These are phyloP conservation scores for Calcarisporium arbuscula DNA, from an alignment of 2,329 filamentous ascomycete genomes.

Conservation along the genomic window DNA sequence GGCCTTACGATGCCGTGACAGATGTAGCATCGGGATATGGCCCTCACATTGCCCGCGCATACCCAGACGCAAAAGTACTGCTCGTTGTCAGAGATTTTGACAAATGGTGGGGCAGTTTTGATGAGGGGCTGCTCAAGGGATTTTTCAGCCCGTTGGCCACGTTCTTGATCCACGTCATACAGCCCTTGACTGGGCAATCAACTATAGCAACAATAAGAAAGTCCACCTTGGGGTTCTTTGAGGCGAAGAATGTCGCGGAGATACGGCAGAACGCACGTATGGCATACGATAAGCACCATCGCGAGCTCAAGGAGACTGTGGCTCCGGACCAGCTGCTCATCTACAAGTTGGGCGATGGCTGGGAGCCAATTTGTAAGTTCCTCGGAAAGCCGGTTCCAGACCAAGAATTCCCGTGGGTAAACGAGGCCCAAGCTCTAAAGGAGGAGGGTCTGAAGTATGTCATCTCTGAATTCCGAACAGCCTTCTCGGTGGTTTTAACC, in stretches of 20 bases:
- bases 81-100: neutral
- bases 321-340: conserved; percentile 20
- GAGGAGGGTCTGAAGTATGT: too few species aligned
- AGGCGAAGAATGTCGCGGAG: conserved; percentile 11
- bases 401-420: conserved; percentile 20
- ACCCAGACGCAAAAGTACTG: neutral
- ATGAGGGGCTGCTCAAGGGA: neutral
- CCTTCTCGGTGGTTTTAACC: too few species aligned
- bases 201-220: too few species aligned
- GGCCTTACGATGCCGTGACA: conserved; percentile 1
- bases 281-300: conserved; percentile 21
- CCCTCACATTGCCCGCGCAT: neutral
- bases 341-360: conserved; percentile 21
- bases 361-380: conserved; percentile 27
- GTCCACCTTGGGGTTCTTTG: conserved; percentile 3
- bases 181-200: neutral
- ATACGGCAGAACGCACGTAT: conserved; percentile 8
- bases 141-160: neutral
- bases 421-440: too few species aligned
- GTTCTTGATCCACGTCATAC: neutral
- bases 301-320: conserved; percentile 15
- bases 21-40: conserved; percentile 1
- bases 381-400: conserved; percentile 23
- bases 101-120: neutral
- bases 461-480: too few species aligned